Evolutionary conservation across 1,284 basidiomycete genomes (phyloP).

Genomic region (Stygiomarasmius scandens): DNA sequence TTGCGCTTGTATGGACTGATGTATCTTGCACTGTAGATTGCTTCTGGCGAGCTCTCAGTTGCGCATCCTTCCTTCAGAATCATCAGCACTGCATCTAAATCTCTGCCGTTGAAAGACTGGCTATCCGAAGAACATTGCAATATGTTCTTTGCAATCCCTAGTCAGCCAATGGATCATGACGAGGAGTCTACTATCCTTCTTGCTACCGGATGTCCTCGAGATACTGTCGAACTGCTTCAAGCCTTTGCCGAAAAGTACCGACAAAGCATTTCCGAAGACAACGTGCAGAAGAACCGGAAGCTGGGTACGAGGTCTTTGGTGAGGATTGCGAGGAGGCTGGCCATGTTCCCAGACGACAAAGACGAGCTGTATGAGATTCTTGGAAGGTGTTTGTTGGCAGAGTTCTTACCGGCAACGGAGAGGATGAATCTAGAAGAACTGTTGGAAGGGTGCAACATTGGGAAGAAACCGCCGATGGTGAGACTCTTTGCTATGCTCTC

Average conservation of each 20-base stretch:
- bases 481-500: conserved; percentile 17
- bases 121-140: conserved; percentile 65
- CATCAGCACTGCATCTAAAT: conserved; percentile 64
- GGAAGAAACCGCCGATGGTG: conserved; percentile 44
- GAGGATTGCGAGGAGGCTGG: conserved; percentile 53
- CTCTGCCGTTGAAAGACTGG: conserved; percentile 64
- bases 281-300: conserved; percentile 60
- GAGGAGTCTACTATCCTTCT: conserved; percentile 52
- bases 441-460: conserved; percentile 53
- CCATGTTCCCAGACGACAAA: conserved; percentile 43
- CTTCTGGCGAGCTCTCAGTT: conserved; percentile 46
- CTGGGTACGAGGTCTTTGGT: conserved; percentile 64
- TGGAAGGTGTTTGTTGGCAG: conserved; percentile 52
- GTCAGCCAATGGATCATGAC: conserved; percentile 54
- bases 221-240: conserved; percentile 38
- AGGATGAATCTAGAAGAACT: conserved; percentile 55
- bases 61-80: conserved; percentile 62
- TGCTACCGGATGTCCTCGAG: conserved; percentile 43
- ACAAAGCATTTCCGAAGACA: conserved; percentile 52
- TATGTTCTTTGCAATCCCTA: conserved; percentile 66
- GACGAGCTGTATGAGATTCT: conserved; percentile 49
- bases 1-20: too few relatives aligned
- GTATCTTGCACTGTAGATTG: too few relatives aligned
- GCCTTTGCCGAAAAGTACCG: conserved; percentile 61
- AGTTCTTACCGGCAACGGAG: conserved; percentile 64